Evolutionary conservation across 192 early-diverging fungal genomes (phyloP).

Genomic region (Coemansia erecta): DNA sequence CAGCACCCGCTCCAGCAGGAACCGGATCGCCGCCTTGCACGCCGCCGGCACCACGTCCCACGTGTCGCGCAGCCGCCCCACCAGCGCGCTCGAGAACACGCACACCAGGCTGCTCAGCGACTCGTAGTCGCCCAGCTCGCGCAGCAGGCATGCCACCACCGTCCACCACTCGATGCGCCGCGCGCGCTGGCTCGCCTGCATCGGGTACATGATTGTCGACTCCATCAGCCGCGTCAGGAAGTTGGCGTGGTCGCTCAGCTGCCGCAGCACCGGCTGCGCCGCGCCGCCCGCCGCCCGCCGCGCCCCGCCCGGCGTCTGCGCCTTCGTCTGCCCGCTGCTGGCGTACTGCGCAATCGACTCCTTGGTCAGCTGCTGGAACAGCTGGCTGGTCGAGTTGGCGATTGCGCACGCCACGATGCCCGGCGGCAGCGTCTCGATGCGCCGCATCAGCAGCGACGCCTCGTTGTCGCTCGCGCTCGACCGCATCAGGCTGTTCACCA

Average conservation of each 20-base stretch:
- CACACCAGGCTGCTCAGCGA: conserved; percentile 47
- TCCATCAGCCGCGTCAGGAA: conserved; percentile 46
- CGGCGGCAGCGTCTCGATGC: conserved; percentile 40
- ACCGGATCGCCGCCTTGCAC: conserved; percentile 38
- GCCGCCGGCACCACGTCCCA: conserved; percentile 35
- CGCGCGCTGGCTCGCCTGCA: conserved; percentile 33
- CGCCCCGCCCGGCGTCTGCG: conserved; percentile 6
- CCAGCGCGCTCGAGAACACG: conserved; percentile 33
- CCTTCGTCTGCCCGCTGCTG: background rate
- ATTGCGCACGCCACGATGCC: conserved; percentile 46
- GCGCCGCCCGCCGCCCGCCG: background rate
- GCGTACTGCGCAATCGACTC: conserved; percentile 29
- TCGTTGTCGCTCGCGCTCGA: conserved; percentile 29
- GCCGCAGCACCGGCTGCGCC: conserved; percentile 22
- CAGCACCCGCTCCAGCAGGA: conserved; percentile 39
- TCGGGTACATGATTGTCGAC: conserved; percentile 30
- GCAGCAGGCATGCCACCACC: conserved; percentile 29
- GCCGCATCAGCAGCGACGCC: conserved; percentile 20
- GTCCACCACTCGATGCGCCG: conserved; percentile 51
- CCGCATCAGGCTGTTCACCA: conserved; percentile 37
- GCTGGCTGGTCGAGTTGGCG: conserved; percentile 45
- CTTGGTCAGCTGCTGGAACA: conserved; percentile 36
- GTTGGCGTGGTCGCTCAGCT: conserved; percentile 51
- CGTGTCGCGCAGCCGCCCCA: conserved; percentile 28
- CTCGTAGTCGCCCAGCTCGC: conserved; percentile 54